Conservation (phyloP, 2,329 filamentous ascomycete genomes). For the Zymoseptoria pseudotritici region DNA sequence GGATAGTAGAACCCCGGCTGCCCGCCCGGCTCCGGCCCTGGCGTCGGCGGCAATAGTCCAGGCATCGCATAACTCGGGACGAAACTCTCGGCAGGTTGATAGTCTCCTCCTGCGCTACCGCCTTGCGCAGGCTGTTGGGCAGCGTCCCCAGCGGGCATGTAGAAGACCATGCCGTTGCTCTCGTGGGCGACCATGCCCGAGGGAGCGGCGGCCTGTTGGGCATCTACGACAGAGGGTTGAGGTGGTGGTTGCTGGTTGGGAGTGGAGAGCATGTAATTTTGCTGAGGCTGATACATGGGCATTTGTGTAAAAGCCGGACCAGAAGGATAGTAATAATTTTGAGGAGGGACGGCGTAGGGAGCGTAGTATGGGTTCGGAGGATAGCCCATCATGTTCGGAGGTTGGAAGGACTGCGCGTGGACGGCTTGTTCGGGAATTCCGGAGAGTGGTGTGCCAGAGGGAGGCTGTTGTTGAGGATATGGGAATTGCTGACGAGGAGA, state of each 20-base stretch:
- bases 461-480: conserved; percentile 61
- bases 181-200: conserved; percentile 67
- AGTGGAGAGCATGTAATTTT: conserved; percentile 29
- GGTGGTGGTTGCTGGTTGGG: conserved; percentile 22
- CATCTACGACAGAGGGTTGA: conserved; percentile 12
- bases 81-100: conserved; percentile 29
- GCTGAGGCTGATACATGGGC: conserved; percentile 26
- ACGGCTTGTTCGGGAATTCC: conserved; percentile 91
- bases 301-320: conserved; percentile 20
- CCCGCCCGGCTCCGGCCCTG: conserved; percentile 13
- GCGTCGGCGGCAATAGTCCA: conserved; percentile 24
- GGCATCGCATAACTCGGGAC: conserved; percentile 29
- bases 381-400: conserved; percentile 53
- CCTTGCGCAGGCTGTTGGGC: conserved; percentile 16
- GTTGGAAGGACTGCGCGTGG: conserved; percentile 84
- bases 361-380: conserved; percentile 49
- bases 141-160: conserved; percentile 43
- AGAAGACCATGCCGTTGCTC: conserved; percentile 93
- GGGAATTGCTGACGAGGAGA: conserved; percentile 43
- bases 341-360: conserved; percentile 46
- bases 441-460: conserved; percentile 72
- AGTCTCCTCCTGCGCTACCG: conserved; percentile 10
- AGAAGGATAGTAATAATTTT: conserved; percentile 61
- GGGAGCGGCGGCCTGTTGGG: conserved; percentile 32
- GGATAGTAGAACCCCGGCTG: conserved; percentile 17